Evolutionary conservation across 495 filamentous ascomycete species (phyloP).

Genomic region (Penicillium simplicissimum): DNA sequence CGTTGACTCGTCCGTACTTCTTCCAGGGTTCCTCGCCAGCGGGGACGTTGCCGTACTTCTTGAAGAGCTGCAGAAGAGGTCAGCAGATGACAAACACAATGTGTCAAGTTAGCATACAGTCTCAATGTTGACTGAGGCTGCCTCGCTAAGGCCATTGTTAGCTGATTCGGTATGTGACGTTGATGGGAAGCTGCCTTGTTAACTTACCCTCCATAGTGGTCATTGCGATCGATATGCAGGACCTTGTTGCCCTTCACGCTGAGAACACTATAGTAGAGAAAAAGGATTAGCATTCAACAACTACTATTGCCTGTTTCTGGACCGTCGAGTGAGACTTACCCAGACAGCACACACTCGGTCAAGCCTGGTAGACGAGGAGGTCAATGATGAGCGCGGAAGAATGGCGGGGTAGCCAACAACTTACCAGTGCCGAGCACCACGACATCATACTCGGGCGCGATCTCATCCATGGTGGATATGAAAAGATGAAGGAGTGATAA

Average conservation of each 20-base stretch:
- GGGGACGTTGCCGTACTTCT: conserved; percentile 83
- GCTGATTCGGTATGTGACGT: conserved; percentile 17
- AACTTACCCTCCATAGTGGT: conserved; percentile 95
- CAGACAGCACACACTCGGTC: conserved; percentile 98
- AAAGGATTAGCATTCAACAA: neutral
- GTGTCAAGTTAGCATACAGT: conserved; percentile 53
- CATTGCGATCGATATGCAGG: conserved; percentile 97
- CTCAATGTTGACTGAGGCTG: conserved; percentile 93
- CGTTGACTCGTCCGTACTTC: conserved; percentile 92
- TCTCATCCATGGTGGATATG: conserved; percentile 78
- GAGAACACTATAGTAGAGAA: conserved; percentile 64
- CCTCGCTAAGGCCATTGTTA: conserved; percentile 62
- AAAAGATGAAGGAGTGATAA: conserved; percentile 4
- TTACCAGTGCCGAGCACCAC: conserved; percentile 95
- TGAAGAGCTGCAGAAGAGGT: conserved; percentile 69
- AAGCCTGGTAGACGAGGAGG: conserved; percentile 60
- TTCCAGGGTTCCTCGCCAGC: conserved; percentile 93
- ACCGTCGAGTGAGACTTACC: conserved; percentile 54
- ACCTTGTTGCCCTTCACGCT: conserved; percentile 99
- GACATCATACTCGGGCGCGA: conserved; percentile 95
- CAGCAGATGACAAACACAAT: conserved; percentile 12
- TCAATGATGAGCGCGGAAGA: conserved; percentile 34
- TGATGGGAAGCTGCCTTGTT: conserved; percentile 20
- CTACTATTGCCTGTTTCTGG: neutral
- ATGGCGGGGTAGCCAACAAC: conserved; percentile 47